Conservation (phyloP, 202 grass and related monocot species). For the Panicum hallii region DNA sequence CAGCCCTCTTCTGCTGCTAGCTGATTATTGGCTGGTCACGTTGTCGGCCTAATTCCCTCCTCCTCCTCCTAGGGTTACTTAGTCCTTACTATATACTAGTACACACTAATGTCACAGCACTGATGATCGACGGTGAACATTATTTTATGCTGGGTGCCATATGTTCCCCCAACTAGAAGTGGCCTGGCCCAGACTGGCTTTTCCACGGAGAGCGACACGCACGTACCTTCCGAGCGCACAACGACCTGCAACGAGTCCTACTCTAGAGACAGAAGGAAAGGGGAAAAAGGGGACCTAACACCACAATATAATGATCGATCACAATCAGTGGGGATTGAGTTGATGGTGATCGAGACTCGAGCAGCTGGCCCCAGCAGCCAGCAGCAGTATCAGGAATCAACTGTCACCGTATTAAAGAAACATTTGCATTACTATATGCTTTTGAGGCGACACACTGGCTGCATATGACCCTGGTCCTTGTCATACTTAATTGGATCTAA, state of each 20-base stretch:
- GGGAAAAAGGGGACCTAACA: not conserved
- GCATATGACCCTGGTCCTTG: not conserved
- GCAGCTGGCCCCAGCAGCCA: not conserved
- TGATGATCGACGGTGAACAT: not conserved
- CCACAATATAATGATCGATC: not conserved
- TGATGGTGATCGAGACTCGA: not conserved
- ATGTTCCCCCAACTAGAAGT: not conserved
- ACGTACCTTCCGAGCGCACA: not conserved
- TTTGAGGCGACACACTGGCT: slow-evolving; percentile 3
- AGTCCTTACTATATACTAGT: no score
- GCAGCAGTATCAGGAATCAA: not conserved
- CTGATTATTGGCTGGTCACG: not conserved
- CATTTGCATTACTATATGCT: not conserved
- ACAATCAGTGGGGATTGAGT: slow-evolving; percentile 1
- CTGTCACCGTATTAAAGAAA: not conserved
- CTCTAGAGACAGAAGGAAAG: not conserved
- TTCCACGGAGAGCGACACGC: slow-evolving; percentile 32
- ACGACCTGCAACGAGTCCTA: not conserved
- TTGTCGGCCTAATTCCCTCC: not conserved
- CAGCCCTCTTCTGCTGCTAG: not conserved
- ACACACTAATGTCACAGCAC: not conserved
- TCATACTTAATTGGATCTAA: not conserved
- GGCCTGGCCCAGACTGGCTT: not conserved
- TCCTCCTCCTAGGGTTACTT: not conserved
- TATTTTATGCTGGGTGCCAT: not conserved